Percentiles rank a stretch among this genome's conserved stretches.
These are phyloP conservation scores for Melampsora larici-populina DNA, from an alignment of 1,284 basidiomycete species.

Conservation along the genomic window DNA sequence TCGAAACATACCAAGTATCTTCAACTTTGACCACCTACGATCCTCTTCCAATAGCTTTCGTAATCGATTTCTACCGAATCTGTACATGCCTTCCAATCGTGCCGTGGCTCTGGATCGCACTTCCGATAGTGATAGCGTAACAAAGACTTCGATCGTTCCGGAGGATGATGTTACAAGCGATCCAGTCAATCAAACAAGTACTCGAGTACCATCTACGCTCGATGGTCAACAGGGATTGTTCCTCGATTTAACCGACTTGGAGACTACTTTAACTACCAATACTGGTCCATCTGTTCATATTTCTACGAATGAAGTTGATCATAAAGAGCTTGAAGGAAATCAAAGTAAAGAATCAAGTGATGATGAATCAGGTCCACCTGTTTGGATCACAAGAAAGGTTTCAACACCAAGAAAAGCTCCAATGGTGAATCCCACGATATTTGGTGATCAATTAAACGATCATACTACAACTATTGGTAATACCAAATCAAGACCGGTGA, in stretches of 20 bases:
- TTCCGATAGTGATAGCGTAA: not conserved
- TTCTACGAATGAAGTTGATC: not conserved
- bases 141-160: not conserved
- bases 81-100: not conserved
- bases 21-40: not conserved
- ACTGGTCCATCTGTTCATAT: slow-evolving; percentile 3
- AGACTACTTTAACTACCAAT: not conserved
- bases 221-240: not conserved
- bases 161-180: not conserved
- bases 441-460: not conserved
- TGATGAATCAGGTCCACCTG: not conserved
- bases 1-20: not conserved
- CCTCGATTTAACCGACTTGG: not conserved
- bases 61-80: not conserved
- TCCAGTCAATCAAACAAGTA: not conserved
- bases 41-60: not conserved
- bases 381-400: not conserved
- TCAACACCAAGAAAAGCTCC: not conserved
- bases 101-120: not conserved
- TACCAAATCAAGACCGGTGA: not conserved
- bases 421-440: not conserved
- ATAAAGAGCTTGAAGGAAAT: not conserved
- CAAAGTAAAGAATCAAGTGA: slow-evolving; percentile 1
- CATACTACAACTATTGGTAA: not conserved
- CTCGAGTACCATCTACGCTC: not conserved